Percentiles rank a stretch among this genome's conserved stretches.
Conservation (phyloP, 148 eudicot genomes). For the Nepenthes gracilis region DNA sequence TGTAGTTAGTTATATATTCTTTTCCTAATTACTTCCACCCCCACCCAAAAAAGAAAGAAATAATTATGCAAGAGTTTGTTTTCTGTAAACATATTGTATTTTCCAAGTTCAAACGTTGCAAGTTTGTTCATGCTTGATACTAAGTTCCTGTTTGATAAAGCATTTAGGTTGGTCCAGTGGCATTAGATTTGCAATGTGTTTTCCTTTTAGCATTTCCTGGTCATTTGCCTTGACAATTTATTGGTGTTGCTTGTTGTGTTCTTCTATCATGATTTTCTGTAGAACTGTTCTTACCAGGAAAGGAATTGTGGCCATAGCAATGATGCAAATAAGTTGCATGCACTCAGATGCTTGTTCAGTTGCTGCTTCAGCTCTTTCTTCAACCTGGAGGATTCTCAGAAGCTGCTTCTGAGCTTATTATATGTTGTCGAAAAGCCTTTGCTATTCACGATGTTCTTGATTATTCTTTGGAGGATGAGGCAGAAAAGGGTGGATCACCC, state of each 20-base stretch:
- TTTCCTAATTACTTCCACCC: too few species aligned
- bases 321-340: constrained; percentile 61
- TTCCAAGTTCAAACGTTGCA: too few species aligned
- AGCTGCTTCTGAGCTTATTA: constrained; percentile 73
- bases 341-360: constrained; percentile 84
- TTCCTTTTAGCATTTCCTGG: background rate
- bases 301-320: constrained; percentile 57
- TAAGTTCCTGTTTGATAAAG: too few species aligned
- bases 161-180: too few species aligned
- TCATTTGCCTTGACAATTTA: background rate
- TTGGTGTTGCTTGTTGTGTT: background rate
- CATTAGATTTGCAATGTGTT: too few species aligned
- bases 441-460: constrained; percentile 45
- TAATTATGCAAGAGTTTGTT: too few species aligned
- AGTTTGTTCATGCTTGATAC: too few species aligned
- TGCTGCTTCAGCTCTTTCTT: constrained; percentile 76
- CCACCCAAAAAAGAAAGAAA: too few species aligned
- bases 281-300: constrained; percentile 30
- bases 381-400: constrained; percentile 74
- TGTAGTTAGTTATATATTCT: too few species aligned
- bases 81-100: too few species aligned
- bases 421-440: constrained; percentile 80
- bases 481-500: constrained; percentile 49
- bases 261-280: background rate
- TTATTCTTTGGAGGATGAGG: constrained; percentile 68